Evolutionary conservation across 805 yeast species (phyloP).

Genomic region (Cyberlindnera xishuangbannaensis): DNA sequence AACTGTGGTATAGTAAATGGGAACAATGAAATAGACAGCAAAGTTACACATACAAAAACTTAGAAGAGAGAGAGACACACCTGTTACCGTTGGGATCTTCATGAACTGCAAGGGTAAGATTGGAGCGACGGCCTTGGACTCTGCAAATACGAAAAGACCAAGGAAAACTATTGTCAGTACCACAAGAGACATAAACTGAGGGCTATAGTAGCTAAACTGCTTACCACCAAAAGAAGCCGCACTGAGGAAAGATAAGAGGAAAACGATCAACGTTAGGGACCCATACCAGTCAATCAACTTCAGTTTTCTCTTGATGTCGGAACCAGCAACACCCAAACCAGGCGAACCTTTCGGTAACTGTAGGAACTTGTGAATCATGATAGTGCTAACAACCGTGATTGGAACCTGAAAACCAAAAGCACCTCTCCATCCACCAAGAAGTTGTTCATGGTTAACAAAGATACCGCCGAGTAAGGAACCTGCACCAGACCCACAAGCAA

Average conservation of each 20-base stretch:
- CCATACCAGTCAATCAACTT: constrained; percentile 53
- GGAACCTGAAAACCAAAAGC: constrained; percentile 52
- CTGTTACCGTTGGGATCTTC: constrained; percentile 51
- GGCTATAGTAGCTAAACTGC: constrained; percentile 35
- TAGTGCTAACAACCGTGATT: constrained; percentile 39
- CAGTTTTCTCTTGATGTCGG: constrained; percentile 40
- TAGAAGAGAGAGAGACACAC: constrained; percentile 62
- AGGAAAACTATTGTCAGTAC: constrained; percentile 33
- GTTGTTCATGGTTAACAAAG: constrained; percentile 31
- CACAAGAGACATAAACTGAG: constrained; percentile 28
- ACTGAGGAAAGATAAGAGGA: constrained; percentile 39
- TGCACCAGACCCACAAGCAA: constrained; percentile 67
- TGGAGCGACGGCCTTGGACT: constrained; percentile 45
- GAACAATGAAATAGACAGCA: constrained; percentile 47
- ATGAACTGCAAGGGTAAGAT: constrained; percentile 55
- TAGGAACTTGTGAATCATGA: constrained; percentile 32
- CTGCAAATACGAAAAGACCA: constrained; percentile 37
- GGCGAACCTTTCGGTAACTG: constrained; percentile 45
- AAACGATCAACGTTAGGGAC: constrained; percentile 37
- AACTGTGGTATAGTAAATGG: constrained; percentile 56
- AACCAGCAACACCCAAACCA: constrained; percentile 44
- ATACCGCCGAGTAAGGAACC: constrained; percentile 66
- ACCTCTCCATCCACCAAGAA: constrained; percentile 40
- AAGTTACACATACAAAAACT: constrained; percentile 37
- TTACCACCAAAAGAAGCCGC: constrained; percentile 52